Percentiles rank a stretch among this genome's conserved stretches.
These are phyloP conservation scores for Fusarium sp. DNA, from an alignment of 2,329 filamentous ascomycete genomes.

Conservation along the genomic window DNA sequence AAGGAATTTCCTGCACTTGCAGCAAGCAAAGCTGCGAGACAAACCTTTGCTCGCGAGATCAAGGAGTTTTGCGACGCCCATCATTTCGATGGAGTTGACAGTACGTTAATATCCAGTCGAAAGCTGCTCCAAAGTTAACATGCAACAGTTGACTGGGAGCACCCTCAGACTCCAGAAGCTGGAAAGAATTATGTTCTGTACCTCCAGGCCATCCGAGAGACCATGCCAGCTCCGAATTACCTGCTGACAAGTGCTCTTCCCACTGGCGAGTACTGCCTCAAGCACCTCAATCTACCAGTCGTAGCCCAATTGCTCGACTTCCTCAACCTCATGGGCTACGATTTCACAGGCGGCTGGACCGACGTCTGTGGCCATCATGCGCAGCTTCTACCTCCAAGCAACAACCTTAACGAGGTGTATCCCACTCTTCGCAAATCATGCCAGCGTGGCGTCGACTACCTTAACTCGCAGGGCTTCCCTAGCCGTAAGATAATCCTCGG, in stretches of 20 bases:
- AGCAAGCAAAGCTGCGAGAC: slow-evolving; percentile 55
- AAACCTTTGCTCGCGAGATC: slow-evolving; percentile 64
- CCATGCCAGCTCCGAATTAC: slow-evolving; percentile 64
- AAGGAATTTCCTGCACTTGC: slow-evolving; percentile 69
- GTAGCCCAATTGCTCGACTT: slow-evolving; percentile 65
- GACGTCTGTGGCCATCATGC: slow-evolving; percentile 70
- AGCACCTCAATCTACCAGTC: slow-evolving; percentile 64
- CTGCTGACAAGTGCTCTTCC: slow-evolving; percentile 70
- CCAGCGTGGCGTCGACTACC: slow-evolving; percentile 64
- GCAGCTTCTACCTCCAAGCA: slow-evolving; percentile 61
- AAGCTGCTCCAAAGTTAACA: not conserved
- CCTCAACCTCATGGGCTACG: slow-evolving; percentile 75
- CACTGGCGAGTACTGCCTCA: slow-evolving; percentile 68
- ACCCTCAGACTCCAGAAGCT: slow-evolving; percentile 62
- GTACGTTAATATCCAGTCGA: slow-evolving; percentile 47
- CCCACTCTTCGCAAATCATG: slow-evolving; percentile 55
- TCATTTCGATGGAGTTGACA: slow-evolving; percentile 71
- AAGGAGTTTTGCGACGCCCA: slow-evolving; percentile 64
- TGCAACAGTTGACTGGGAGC: slow-evolving; percentile 72
- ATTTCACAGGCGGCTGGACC: slow-evolving; percentile 72
- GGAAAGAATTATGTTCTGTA: slow-evolving; percentile 67
- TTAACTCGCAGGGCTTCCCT: slow-evolving; percentile 63
- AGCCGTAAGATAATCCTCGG: slow-evolving; percentile 69
- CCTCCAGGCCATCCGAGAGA: slow-evolving; percentile 62
- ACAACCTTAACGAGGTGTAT: slow-evolving; percentile 34